Percentiles rank a stretch among this genome's conserved stretches.
These are phyloP conservation scores for Pinus taeda DNA, from an alignment of 75 land plant species.

Conservation along the genomic window DNA sequence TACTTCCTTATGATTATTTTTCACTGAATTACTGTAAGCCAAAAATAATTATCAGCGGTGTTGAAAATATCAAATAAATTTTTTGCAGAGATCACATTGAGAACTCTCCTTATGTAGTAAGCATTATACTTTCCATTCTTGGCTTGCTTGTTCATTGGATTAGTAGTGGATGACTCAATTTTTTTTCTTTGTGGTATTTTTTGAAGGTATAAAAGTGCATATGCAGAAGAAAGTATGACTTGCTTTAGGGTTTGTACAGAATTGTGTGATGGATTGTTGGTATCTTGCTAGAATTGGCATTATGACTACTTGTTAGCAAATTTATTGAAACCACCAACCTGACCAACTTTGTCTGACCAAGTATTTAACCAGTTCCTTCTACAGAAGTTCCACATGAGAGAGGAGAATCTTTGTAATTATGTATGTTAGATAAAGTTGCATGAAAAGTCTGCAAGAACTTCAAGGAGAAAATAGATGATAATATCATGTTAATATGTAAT, in stretches of 20 bases:
- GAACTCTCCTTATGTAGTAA: slow-evolving; percentile 80
- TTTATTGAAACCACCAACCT: neutral
- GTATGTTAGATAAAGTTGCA: slow-evolving; percentile 40
- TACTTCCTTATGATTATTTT: slow-evolving; percentile 95
- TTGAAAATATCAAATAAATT: slow-evolving; percentile 95
- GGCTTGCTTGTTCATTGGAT: neutral
- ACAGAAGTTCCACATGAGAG: slow-evolving; percentile 59
- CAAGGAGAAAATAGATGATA: slow-evolving; percentile 71
- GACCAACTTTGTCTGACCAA: neutral
- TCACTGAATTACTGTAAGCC: slow-evolving; percentile 88
- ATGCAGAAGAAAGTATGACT: neutral
- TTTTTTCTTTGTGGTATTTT: neutral
- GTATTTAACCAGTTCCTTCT: neutral
- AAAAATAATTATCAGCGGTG: slow-evolving; percentile 59
- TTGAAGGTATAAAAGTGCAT: neutral
- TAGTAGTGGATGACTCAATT: neutral
- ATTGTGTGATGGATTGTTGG: neutral
- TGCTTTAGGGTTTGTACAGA: neutral
- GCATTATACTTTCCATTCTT: slow-evolving; percentile 9
- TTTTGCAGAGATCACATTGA: slow-evolving; percentile 98
- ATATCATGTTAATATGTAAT: slow-evolving; percentile 70
- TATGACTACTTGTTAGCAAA: neutral
- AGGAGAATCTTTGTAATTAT: slow-evolving; percentile 37
- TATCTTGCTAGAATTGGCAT: neutral
- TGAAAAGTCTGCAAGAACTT: slow-evolving; percentile 45